Conservation (phyloP, 352 stramenopile species). For the Phytophthora ramorum region DNA sequence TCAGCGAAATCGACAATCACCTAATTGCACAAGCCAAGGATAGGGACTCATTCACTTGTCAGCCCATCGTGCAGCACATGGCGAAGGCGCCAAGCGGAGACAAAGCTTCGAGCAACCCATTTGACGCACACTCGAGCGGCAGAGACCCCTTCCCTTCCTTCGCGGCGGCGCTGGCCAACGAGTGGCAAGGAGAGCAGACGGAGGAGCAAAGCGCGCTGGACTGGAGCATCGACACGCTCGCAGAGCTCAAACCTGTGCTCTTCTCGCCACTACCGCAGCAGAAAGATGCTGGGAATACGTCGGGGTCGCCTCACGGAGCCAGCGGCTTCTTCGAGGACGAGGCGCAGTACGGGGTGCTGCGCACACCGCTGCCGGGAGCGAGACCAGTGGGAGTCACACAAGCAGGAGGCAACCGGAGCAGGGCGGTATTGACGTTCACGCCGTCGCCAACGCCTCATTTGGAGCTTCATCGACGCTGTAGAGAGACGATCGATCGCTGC, state of each 20-base stretch:
- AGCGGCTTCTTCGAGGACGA: slow-evolving; percentile 67
- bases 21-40: too few species aligned
- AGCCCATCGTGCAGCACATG: slow-evolving; percentile 1
- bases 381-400: not conserved
- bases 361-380: slow-evolving; percentile 35
- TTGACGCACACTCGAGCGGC: slow-evolving; percentile 46
- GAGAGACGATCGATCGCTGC: slow-evolving; percentile 49
- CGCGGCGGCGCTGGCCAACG: slow-evolving; percentile 43
- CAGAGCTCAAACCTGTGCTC: slow-evolving; percentile 55
- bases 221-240: slow-evolving; percentile 79
- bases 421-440: slow-evolving; percentile 2
- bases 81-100: slow-evolving; percentile 10
- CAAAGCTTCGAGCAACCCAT: slow-evolving; percentile 44
- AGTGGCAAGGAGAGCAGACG: not conserved
- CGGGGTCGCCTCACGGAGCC: not conserved
- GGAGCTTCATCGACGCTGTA: slow-evolving; percentile 52
- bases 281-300: slow-evolving; percentile 16
- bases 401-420: not conserved
- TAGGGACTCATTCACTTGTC: too few species aligned
- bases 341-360: slow-evolving; percentile 51
- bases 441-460: slow-evolving; percentile 8
- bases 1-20: not conserved
- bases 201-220: slow-evolving; percentile 29
- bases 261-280: slow-evolving; percentile 63
- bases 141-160: slow-evolving; percentile 63